Conservation (phyloP, 129 eudicot species). For the Tanacetum coccineum region DNA sequence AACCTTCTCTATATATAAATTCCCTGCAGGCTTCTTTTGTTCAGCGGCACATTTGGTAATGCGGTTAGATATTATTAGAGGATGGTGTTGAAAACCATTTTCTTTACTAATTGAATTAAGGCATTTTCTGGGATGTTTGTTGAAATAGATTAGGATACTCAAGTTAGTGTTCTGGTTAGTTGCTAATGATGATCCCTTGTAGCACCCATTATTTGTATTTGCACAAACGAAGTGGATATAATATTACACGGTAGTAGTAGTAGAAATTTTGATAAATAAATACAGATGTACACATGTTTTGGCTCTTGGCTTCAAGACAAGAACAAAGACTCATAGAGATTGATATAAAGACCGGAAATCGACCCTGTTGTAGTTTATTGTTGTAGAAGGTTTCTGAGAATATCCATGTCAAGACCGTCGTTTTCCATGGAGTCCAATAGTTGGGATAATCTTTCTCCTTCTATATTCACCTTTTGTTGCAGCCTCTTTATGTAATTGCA, state of each 20-base stretch:
- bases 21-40: not conserved
- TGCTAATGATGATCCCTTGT: not conserved
- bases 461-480: conserved; percentile 44
- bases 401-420: conserved; percentile 34
- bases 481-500: conserved; percentile 58
- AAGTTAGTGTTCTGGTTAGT: not conserved
- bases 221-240: not conserved
- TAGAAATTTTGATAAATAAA: not conserved
- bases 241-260: not conserved
- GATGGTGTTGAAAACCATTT: not conserved
- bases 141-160: not conserved
- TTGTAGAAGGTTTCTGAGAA: conserved; percentile 40
- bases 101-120: not conserved
- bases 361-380: not conserved
- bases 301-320: not conserved
- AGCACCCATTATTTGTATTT: not conserved
- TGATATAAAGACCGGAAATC: not conserved
- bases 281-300: not conserved
- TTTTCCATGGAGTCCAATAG: conserved; percentile 35
- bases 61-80: not conserved
- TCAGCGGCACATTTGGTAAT: not conserved
- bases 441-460: conserved; percentile 36
- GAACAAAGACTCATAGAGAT: not conserved
- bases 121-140: too few relatives aligned
- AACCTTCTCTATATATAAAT: not conserved